A percentile compares a stretch with the other conserved stretches of the same genome.
These are phyloP conservation scores for Plenodomus tracheiphilus DNA, from an alignment of 2,329 filamentous ascomycete genomes.

Conservation along the genomic window DNA sequence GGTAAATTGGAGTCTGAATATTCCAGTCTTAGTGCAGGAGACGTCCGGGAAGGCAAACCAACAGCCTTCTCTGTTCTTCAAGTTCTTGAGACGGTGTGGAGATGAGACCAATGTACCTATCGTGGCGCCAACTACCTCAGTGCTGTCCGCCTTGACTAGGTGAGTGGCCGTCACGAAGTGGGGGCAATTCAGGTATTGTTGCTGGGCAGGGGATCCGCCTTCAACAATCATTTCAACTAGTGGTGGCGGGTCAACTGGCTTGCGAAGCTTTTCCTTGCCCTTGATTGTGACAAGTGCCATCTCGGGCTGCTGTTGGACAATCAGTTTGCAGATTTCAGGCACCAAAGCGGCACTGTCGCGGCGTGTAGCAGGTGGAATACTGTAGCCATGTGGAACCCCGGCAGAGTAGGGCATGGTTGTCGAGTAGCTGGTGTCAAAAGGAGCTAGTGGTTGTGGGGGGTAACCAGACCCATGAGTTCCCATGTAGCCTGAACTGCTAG, in stretches of 20 bases:
- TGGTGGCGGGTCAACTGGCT: slow-evolving; percentile 85
- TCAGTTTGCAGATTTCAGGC: slow-evolving; percentile 1
- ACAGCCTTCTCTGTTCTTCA: slow-evolving; percentile 73
- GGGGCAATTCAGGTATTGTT: slow-evolving; percentile 68
- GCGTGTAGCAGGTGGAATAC: neutral
- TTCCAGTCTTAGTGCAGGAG: slow-evolving; percentile 74
- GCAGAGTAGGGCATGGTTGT: too few species aligned
- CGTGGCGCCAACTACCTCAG: slow-evolving; percentile 58
- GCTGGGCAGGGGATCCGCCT: slow-evolving; percentile 55
- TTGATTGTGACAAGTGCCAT: slow-evolving; percentile 66
- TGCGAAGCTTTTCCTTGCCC: slow-evolving; percentile 80
- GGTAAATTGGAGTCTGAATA: slow-evolving; percentile 74
- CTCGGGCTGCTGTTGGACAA: slow-evolving; percentile 66
- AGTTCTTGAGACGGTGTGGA: slow-evolving; percentile 78
- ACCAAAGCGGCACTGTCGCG: neutral
- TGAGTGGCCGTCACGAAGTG: slow-evolving; percentile 66
- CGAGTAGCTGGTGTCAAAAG: too few species aligned
- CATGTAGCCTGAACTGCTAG: neutral
- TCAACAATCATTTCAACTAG: slow-evolving; percentile 72
- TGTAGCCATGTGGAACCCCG: neutral
- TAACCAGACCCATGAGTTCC: too few species aligned
- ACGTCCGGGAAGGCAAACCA: slow-evolving; percentile 93
- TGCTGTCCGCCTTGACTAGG: slow-evolving; percentile 54
- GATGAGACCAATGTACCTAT: slow-evolving; percentile 79
- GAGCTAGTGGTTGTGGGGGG: too few species aligned